phyloP scores from a whole-genome alignment of 768 basidiomycete genomes.

The Podaxis sp. region DNA sequence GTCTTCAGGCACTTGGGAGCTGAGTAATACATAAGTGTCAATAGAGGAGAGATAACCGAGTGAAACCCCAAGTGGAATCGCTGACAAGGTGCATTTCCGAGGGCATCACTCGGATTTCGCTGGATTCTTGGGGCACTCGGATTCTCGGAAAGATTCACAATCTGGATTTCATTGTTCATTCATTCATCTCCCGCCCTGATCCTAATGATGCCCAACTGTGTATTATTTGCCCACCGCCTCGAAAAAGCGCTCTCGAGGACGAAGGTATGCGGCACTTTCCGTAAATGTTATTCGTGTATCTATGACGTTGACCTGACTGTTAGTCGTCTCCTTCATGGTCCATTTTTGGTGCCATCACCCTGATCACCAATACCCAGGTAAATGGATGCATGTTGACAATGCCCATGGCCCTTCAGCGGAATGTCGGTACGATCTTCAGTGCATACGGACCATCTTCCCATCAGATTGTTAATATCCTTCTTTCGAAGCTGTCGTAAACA shows the following conservation, averaged over 20 bases:
- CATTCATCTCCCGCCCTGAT: not conserved
- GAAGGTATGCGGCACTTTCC: not conserved
- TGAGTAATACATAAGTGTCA: not conserved
- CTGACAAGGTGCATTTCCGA: slow-evolving; percentile 6
- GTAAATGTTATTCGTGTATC: not conserved
- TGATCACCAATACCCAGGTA: slow-evolving; percentile 3
- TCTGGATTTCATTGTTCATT: not conserved
- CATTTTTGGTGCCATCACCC: not conserved
- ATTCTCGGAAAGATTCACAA: slow-evolving; percentile 4
- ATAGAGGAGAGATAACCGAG: not conserved
- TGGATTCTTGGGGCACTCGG: not conserved
- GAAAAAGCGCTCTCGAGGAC: not conserved
- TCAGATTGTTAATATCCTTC: not conserved
- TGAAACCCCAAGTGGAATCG: slow-evolving; percentile 6
- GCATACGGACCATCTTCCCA: not conserved
- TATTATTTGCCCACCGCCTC: not conserved
- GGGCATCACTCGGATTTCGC: slow-evolving; percentile 5
- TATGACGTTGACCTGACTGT: not conserved
- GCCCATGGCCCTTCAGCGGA: not conserved
- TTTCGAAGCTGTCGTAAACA: not conserved
- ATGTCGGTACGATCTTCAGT: not conserved
- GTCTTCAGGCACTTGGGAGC: not conserved
- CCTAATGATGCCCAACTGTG: not conserved
- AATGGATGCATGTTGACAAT: not conserved
- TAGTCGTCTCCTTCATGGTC: not conserved